Evolutionary conservation across 495 filamentous ascomycete species (phyloP).

Genomic region (Penicillium steckii): DNA sequence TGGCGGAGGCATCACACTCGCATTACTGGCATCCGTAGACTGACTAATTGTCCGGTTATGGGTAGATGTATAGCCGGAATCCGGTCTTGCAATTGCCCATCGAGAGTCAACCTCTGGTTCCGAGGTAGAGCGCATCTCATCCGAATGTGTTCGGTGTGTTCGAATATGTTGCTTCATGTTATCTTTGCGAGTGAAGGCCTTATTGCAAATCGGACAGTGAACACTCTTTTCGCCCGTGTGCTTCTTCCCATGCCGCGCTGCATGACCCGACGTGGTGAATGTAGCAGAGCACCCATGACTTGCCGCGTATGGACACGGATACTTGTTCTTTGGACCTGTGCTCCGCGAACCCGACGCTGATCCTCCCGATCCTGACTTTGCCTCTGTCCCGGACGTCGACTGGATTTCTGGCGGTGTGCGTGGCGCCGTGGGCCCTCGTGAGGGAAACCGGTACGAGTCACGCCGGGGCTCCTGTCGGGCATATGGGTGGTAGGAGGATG

Average conservation of each 20-base stretch:
- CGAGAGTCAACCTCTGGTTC: slow-evolving; percentile 26
- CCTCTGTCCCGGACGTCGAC: slow-evolving; percentile 23
- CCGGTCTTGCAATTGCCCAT: slow-evolving; percentile 15
- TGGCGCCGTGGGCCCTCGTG: slow-evolving; percentile 19
- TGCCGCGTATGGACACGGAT: slow-evolving; percentile 57
- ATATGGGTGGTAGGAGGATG: slow-evolving; percentile 26
- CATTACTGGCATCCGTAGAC: slow-evolving; percentile 18
- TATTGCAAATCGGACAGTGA: slow-evolving; percentile 83
- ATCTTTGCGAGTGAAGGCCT: slow-evolving; percentile 93
- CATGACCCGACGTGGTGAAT: slow-evolving; percentile 95
- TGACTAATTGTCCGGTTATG: slow-evolving; percentile 30
- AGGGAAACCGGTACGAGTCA: slow-evolving; percentile 14
- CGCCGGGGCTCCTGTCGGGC: slow-evolving; percentile 24
- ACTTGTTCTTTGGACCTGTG: slow-evolving; percentile 49
- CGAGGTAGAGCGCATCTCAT: slow-evolving; percentile 34
- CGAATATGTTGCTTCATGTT: slow-evolving; percentile 98
- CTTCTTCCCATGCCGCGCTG: slow-evolving; percentile 94
- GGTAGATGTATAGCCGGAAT: slow-evolving; percentile 10
- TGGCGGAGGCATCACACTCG: slow-evolving; percentile 7
- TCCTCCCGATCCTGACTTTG: slow-evolving; percentile 15
- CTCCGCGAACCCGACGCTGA: no score
- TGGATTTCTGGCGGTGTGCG: slow-evolving; percentile 29
- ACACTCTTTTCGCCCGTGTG: slow-evolving; percentile 96
- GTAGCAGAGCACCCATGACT: slow-evolving; percentile 72
- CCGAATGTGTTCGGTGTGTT: slow-evolving; percentile 61